Evolutionary conservation across 441 rosid genomes (phyloP).

Genomic region (Arabidopsis hybrid): DNA sequence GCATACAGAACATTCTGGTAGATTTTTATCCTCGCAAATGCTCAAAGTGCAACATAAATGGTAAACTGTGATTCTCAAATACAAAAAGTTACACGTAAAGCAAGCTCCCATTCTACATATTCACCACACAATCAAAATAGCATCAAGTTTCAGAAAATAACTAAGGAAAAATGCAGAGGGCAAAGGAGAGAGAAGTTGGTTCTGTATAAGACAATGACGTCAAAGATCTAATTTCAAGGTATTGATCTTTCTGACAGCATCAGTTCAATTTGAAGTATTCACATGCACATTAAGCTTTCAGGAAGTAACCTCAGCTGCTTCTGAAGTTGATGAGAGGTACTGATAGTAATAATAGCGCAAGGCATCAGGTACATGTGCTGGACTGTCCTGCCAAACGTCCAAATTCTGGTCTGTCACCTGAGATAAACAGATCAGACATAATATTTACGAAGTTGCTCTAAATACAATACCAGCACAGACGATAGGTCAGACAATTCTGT

Average conservation of each 20-base stretch:
- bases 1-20: constrained; percentile 14
- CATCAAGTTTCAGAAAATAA: constrained; percentile 2
- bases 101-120: neutral
- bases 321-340: constrained; percentile 90
- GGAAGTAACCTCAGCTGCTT: constrained; percentile 90
- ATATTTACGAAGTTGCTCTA: constrained; percentile 17
- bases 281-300: constrained; percentile 14
- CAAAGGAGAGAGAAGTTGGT: constrained; percentile 12
- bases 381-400: constrained; percentile 84
- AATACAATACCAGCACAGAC: constrained; percentile 6
- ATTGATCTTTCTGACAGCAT: constrained; percentile 27
- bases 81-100: neutral
- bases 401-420: constrained; percentile 96
- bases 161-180: constrained; percentile 10
- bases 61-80: constrained; percentile 7
- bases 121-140: constrained; percentile 13
- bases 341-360: constrained; percentile 95
- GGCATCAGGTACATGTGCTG: constrained; percentile 91
- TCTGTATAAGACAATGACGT: constrained; percentile 19
- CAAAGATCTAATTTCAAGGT: constrained; percentile 22
- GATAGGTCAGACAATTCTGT: constrained; percentile 17
- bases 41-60: constrained; percentile 15
- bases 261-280: constrained; percentile 10
- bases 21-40: neutral
- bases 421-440: constrained; percentile 40